Percentiles rank a stretch among this genome's conserved stretches.
phyloP scores from a whole-genome alignment of 23 red algal genomes.

The Gracilaria caudata region DNA sequence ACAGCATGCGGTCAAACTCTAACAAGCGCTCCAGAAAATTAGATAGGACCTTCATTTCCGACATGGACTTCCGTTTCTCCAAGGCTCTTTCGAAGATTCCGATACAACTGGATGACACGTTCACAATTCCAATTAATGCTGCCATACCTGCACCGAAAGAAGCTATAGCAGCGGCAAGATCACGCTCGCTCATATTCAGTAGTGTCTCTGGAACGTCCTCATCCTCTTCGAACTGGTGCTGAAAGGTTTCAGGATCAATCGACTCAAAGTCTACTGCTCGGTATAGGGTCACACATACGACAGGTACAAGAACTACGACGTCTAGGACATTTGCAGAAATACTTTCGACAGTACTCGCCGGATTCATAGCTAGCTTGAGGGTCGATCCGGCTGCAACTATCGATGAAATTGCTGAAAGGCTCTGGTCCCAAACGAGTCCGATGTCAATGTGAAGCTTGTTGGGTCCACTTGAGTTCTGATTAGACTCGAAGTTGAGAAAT shows the following conservation, averaged over 20 bases:
- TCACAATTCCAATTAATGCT: conserved; percentile 64
- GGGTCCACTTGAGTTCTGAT: neutral
- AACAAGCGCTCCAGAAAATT: conserved; percentile 51
- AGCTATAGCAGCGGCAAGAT: conserved; percentile 48
- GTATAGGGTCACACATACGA: conserved; percentile 61
- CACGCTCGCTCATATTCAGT: conserved; percentile 22
- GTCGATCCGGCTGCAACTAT: conserved; percentile 50
- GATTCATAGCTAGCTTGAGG: conserved; percentile 28
- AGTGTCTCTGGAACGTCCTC: conserved; percentile 27
- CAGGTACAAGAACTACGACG: conserved; percentile 55
- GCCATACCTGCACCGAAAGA: conserved; percentile 51
- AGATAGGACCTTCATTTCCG: neutral
- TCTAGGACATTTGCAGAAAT: conserved; percentile 45
- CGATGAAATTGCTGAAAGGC: conserved; percentile 32
- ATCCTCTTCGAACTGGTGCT: neutral
- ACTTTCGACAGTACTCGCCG: conserved; percentile 25
- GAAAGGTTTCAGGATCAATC: neutral
- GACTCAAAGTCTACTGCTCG: conserved; percentile 52
- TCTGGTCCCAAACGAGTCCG: conserved; percentile 53
- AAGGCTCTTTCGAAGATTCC: conserved; percentile 20
- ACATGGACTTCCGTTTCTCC: conserved; percentile 1
- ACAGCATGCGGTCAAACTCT: conserved; percentile 59
- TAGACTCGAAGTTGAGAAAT: conserved; percentile 13
- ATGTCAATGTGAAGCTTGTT: conserved; percentile 46
- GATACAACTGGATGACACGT: conserved; percentile 26